Base-by-base conservation (phyloP, 2,329 filamentous ascomycete genomes). In the Phialophora verrucosa region DNA sequence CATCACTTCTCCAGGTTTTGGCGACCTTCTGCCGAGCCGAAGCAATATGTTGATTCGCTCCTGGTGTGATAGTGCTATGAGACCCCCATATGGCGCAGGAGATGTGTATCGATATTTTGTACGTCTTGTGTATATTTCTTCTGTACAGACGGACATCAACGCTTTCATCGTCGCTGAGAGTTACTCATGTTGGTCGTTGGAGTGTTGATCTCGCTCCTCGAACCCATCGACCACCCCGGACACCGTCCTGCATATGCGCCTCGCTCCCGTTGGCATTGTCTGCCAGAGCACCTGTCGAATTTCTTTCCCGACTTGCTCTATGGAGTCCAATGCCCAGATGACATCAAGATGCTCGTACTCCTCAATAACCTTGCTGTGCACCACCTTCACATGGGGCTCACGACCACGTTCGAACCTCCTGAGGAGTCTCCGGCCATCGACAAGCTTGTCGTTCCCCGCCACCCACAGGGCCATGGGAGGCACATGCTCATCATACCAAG, bases 261-360 rank as follows among this genome's bases (percentile, higher is more conserved):
- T 87, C 42, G 80, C 88, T 81, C 82, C 79, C 23, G 80, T 77
- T 3, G 83, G 77, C 63, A 84, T 82, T 1, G 92, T 96, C 77
- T 88, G 88, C 93, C 93, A 97, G 12, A 97, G 78, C 14, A 96
- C 89, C 73, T 94, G 89, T 32, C 88, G 85, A 0, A 97, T 82
- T 79, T 96, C 93, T 64, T 82, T 84, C 4, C 93, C 95, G 0
- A 97, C 91, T 76, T 94, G 87, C 56, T 94, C 89, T 17, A 93
- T 87, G 0, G 88, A 88, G 74, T 97, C 93, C 83, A 97, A 92
- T 0, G 93, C 93, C 94, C 94, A 97, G 44, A 98, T 88, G 1
- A 97, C 92, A 78, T 97, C 94, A 4, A 98, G 84, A 78, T 98
- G 94, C 79, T 97, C 94, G 76, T 97, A 96, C 55, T 90, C 91